phyloP scores from a whole-genome alignment of 495 filamentous ascomycete genomes.

The Talaromyces thailandensis region DNA sequence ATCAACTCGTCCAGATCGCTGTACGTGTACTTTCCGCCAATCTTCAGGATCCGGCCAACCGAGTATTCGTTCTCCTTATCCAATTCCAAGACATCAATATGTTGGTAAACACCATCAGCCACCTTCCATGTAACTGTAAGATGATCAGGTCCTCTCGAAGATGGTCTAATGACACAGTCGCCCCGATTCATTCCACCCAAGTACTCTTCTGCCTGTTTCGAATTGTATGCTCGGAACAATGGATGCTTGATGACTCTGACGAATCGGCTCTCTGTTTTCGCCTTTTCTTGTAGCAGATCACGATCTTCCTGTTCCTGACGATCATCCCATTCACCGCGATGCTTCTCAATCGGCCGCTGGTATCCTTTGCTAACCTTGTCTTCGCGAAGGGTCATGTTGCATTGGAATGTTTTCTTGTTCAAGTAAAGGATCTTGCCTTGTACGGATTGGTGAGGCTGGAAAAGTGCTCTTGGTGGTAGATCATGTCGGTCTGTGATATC shows the following conservation, averaged over 20 bases:
- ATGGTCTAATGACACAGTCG: constrained; percentile 90
- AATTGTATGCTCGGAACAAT: constrained; percentile 86
- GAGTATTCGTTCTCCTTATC: constrained; percentile 96
- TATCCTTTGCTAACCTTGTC: constrained; percentile 65
- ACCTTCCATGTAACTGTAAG: constrained; percentile 97
- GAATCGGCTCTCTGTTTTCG: constrained; percentile 68
- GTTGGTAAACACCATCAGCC: constrained; percentile 87
- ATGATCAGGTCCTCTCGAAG: constrained; percentile 88
- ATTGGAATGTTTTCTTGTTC: constrained; percentile 71
- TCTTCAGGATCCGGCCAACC: constrained; percentile 72
- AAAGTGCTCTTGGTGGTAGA: constrained; percentile 46
- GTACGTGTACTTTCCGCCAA: constrained; percentile 82
- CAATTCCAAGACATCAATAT: constrained; percentile 92
- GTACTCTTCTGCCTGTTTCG: constrained; percentile 88
- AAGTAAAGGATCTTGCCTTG: constrained; percentile 80
- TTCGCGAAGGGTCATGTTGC: constrained; percentile 75
- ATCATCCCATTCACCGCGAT: constrained; percentile 78
- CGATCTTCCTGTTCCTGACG: constrained; percentile 68
- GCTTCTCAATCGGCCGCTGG: constrained; percentile 55
- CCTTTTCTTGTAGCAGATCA: constrained; percentile 70
- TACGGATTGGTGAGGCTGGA: constrained; percentile 67
- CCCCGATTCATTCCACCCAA: constrained; percentile 74
- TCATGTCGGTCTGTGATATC: constrained; percentile 59
- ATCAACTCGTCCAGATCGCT: constrained; percentile 96
- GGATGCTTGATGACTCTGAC: constrained; percentile 96